Conservation (phyloP, 2,329 filamentous ascomycete species). For the Fusarium sp. region DNA sequence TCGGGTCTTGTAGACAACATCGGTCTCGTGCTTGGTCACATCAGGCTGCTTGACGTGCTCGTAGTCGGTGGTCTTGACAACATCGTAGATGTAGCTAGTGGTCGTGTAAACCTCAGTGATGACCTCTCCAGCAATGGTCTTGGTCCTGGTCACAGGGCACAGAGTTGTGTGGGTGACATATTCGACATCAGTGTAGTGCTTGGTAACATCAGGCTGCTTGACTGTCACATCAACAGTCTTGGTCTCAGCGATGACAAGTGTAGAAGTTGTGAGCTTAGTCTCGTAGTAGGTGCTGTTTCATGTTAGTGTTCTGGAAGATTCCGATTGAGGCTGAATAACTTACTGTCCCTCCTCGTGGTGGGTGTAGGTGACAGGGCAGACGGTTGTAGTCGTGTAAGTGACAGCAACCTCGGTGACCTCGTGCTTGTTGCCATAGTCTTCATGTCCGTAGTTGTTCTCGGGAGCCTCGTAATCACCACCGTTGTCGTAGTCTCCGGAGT, state of each 20-base stretch:
- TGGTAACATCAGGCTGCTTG: constrained; percentile 51
- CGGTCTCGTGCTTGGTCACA: constrained; percentile 48
- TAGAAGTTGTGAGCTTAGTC: constrained; percentile 59
- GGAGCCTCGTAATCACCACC: constrained; percentile 19
- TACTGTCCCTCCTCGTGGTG: constrained; percentile 55
- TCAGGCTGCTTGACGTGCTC: constrained; percentile 55
- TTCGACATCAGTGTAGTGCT: constrained; percentile 50
- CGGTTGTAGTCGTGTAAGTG: constrained; percentile 58
- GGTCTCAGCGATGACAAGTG: constrained; percentile 57
- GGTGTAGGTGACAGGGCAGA: constrained; percentile 61
- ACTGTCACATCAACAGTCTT: constrained; percentile 54
- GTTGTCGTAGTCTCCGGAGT: constrained; percentile 8
- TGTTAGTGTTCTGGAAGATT: constrained; percentile 26
- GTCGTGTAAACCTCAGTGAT: constrained; percentile 47
- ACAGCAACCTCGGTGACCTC: constrained; percentile 40
- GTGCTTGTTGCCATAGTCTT: constrained; percentile 8
- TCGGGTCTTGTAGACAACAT: constrained; percentile 56
- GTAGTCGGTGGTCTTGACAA: constrained; percentile 49
- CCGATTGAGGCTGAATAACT: constrained; percentile 39
- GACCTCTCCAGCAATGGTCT: constrained; percentile 47
- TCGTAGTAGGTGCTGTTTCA: constrained; percentile 54
- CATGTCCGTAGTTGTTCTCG: constrained; percentile 16
- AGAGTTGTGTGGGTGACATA: constrained; percentile 59
- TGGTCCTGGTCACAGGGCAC: constrained; percentile 58
- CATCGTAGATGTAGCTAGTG: constrained; percentile 47